Evolutionary conservation across 345 rosid species (phyloP), one percentile per base, ranked within the genome.

Genomic region (Rhodamnia rubescens): DNA sequence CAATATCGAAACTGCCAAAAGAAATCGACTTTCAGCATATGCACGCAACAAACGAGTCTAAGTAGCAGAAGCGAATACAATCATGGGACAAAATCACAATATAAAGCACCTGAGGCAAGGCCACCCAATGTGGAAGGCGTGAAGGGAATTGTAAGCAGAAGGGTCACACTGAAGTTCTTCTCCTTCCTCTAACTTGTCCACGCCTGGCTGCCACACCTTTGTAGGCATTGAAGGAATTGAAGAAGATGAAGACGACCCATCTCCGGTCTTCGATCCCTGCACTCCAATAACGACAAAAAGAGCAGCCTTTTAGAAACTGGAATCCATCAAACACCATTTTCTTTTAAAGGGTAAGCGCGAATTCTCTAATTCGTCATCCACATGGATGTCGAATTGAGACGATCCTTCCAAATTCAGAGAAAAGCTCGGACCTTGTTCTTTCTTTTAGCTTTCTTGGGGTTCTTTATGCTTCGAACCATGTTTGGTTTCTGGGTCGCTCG

Each of bases 181-280:
- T 82, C 95, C 99, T 74, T 96, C 99, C 92, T 94, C 98, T 32
- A 96, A 90, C 90, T 93, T 92, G 90, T 98, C 99, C 4, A 96
- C 99, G 80, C 99, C 99, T 83, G 99, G 99, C 86, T 93, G 98
- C 99, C 99, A 98, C 85, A 98, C 96, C 91, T 91, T 95, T 11
- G 95, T 85, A 14, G 96, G 98, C 87, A 91, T 86, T 81, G 91
- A 81, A 3, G 98, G 95, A 29, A 86, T 57, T 6, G 92, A 84
- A 16, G 97, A 91, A 82, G 96, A 91, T 7, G 98, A 89, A 50
- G 96, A 91, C 84, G 95, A 91, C 82, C 91, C 96, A 87, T 87
- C 93, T 89, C 84, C 93, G 52, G 87, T 93, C 84, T 94, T 91
- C 27, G 92, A 89, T 55, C 87, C 92, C 94, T 92, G 89, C 74